These are phyloP conservation scores for Isabelozyma heimii DNA, from an alignment of 805 yeast genomes.

Conservation along the genomic window DNA sequence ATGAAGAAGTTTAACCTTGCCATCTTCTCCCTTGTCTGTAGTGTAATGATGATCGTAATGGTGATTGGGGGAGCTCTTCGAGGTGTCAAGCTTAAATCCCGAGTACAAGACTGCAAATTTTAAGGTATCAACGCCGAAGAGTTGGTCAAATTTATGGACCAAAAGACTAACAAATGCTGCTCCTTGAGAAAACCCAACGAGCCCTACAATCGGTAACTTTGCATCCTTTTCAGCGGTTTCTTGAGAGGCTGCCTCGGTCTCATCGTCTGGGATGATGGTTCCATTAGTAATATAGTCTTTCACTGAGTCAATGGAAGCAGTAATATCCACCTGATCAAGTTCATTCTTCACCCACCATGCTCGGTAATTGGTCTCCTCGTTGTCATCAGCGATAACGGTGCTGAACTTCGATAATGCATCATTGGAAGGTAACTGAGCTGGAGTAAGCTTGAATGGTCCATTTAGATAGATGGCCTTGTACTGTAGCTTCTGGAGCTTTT, in stretches of 20 bases:
- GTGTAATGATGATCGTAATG: conserved; percentile 21
- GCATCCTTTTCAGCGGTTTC: conserved; percentile 14
- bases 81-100: conserved; percentile 47
- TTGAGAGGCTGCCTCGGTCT: conserved; percentile 15
- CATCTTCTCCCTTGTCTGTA: conserved; percentile 15
- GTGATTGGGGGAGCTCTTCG: conserved; percentile 20
- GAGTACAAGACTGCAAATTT: conserved; percentile 77
- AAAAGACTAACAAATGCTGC: conserved; percentile 81
- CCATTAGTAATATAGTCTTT: conserved; percentile 53
- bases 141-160: conserved; percentile 53
- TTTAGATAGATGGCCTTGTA: conserved; percentile 74
- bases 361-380: conserved; percentile 33
- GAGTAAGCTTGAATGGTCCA: conserved; percentile 67
- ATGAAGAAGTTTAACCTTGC: conserved; percentile 50
- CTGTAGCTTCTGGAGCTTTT: conserved; percentile 62
- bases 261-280: conserved; percentile 41
- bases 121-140: conserved; percentile 46
- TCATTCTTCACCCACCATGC: conserved; percentile 78
- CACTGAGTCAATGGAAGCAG: conserved; percentile 49
- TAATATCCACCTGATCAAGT: conserved; percentile 45
- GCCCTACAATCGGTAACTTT: conserved; percentile 70
- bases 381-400: conserved; percentile 30
- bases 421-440: conserved; percentile 73
- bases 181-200: conserved; percentile 93
- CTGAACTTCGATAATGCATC: conserved; percentile 51